A percentile compares a stretch with the other conserved stretches of the same genome.
Conservation (phyloP, 2,329 filamentous ascomycete genomes). For the Fusarium stilboides region DNA sequence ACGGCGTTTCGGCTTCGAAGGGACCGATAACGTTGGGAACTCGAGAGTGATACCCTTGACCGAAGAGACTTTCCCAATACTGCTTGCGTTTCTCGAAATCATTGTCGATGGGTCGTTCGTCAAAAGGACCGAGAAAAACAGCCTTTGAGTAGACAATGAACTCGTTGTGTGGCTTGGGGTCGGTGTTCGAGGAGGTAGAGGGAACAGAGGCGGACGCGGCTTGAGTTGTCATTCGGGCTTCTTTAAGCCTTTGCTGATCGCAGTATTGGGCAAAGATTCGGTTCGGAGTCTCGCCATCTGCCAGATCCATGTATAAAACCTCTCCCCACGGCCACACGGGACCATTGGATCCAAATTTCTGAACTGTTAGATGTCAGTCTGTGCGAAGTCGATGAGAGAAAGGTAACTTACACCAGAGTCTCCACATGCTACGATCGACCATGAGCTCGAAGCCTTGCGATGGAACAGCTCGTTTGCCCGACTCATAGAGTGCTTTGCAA, state of each 20-base stretch:
- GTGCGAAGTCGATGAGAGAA: rapidly evolving
- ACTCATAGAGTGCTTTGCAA: background rate
- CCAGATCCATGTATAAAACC: background rate
- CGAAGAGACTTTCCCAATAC: background rate
- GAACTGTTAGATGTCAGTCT: background rate
- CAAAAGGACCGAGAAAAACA: background rate
- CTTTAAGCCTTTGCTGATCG: background rate
- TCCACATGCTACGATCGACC: background rate
- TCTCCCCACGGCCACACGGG: slow-evolving; percentile 14
- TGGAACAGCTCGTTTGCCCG: background rate
- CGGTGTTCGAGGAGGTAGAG: rapidly evolving
- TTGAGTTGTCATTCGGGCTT: rapidly evolving
- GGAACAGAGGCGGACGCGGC: background rate
- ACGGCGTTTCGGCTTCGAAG: background rate
- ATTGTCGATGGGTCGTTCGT: rapidly evolving
- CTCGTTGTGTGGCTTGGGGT: background rate
- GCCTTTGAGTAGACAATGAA: background rate
- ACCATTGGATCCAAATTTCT: background rate
- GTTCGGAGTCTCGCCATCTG: background rate
- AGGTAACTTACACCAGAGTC: background rate
- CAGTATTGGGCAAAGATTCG: background rate
- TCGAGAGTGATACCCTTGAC: background rate
- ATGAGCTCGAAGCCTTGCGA: background rate
- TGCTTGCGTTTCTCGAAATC: background rate
- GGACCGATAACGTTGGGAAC: background rate